phyloP scores from a whole-genome alignment of 2,329 filamentous ascomycete species.

The Phaeosphaeriaceae sp. region DNA sequence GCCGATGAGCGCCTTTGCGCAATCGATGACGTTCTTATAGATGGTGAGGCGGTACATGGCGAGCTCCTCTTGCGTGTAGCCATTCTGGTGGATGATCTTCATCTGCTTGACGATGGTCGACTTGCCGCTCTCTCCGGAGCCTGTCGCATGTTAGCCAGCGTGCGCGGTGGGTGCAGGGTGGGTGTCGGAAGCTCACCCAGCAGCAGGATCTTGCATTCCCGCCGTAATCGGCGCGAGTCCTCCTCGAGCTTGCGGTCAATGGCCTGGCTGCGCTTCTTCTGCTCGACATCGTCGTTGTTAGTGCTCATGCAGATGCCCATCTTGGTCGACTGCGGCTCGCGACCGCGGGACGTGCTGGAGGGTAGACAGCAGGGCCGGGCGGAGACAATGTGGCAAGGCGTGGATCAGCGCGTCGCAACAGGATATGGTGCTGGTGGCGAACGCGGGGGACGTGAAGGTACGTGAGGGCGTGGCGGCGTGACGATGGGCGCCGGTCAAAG shows the following conservation, averaged over 20 bases:
- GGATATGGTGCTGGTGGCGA: slow-evolving; percentile 28
- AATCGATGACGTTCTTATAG: slow-evolving; percentile 98
- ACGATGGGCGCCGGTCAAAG: slow-evolving; percentile 4
- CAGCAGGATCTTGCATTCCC: slow-evolving; percentile 98
- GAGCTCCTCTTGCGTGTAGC: slow-evolving; percentile 92
- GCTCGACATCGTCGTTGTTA: slow-evolving; percentile 83
- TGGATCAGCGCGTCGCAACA: too few relatives aligned
- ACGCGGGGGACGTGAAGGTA: too few relatives aligned
- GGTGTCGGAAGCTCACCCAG: slow-evolving; percentile 70
- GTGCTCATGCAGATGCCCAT: slow-evolving; percentile 97
- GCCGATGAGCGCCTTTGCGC: slow-evolving; percentile 88
- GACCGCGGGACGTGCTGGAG: slow-evolving; percentile 29
- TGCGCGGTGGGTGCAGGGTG: neutral
- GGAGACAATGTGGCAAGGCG: too few relatives aligned
- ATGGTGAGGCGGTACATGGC: slow-evolving; percentile 94
- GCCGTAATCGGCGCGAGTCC: slow-evolving; percentile 87
- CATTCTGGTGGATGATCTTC: slow-evolving; percentile 99
- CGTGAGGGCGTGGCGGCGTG: slow-evolving; percentile 27
- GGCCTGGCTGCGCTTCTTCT: slow-evolving; percentile 95
- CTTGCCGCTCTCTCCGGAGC: slow-evolving; percentile 97
- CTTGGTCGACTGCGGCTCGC: slow-evolving; percentile 48
- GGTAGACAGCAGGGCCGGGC: slow-evolving; percentile 17
- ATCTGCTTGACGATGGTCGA: slow-evolving; percentile 99
- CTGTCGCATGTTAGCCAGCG: slow-evolving; percentile 58
- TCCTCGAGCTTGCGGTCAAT: slow-evolving; percentile 95